Conservation (phyloP, 2,329 filamentous ascomycete species). For the Fusarium subglutinans region DNA sequence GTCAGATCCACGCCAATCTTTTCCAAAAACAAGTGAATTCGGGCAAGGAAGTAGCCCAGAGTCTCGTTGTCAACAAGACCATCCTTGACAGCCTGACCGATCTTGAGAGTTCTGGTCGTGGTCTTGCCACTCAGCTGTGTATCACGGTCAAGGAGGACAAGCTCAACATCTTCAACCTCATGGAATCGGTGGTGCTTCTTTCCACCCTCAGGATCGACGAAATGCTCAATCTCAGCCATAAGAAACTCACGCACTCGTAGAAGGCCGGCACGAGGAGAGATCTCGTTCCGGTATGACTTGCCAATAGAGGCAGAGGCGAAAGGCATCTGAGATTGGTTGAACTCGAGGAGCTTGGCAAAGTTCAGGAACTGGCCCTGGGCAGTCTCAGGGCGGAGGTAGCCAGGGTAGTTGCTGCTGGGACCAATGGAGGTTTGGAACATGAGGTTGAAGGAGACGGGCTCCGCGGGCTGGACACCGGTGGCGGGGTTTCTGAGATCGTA, state of each 20-base stretch:
- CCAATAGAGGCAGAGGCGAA: slow-evolving; percentile 97
- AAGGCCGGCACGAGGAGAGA: slow-evolving; percentile 90
- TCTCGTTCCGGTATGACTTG: slow-evolving; percentile 98
- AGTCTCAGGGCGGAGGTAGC: slow-evolving; percentile 91
- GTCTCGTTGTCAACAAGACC: slow-evolving; percentile 96
- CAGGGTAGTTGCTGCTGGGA: slow-evolving; percentile 85
- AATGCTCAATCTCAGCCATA: slow-evolving; percentile 99
- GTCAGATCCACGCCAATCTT: slow-evolving; percentile 86
- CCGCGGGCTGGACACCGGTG: slow-evolving; percentile 78
- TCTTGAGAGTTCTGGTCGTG: slow-evolving; percentile 73
- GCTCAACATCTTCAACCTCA: slow-evolving; percentile 84
- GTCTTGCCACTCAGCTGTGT: slow-evolving; percentile 91
- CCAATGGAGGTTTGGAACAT: slow-evolving; percentile 99
- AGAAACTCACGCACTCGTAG: slow-evolving; percentile 95
- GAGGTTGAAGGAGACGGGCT: slow-evolving; percentile 93
- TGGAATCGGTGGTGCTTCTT: slow-evolving; percentile 93
- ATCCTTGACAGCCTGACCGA: slow-evolving; percentile 85
- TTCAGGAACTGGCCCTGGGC: slow-evolving; percentile 98
- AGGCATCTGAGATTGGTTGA: slow-evolving; percentile 94
- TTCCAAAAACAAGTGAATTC: slow-evolving; percentile 89
- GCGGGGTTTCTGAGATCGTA: slow-evolving; percentile 90
- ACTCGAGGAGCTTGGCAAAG: slow-evolving; percentile 95
- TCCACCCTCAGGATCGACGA: slow-evolving; percentile 90
- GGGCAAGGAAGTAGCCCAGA: slow-evolving; percentile 94
- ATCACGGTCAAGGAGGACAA: slow-evolving; percentile 84